Base-by-base conservation (phyloP, 139 green algal species). In the Tetradesmus obliquus region DNA sequence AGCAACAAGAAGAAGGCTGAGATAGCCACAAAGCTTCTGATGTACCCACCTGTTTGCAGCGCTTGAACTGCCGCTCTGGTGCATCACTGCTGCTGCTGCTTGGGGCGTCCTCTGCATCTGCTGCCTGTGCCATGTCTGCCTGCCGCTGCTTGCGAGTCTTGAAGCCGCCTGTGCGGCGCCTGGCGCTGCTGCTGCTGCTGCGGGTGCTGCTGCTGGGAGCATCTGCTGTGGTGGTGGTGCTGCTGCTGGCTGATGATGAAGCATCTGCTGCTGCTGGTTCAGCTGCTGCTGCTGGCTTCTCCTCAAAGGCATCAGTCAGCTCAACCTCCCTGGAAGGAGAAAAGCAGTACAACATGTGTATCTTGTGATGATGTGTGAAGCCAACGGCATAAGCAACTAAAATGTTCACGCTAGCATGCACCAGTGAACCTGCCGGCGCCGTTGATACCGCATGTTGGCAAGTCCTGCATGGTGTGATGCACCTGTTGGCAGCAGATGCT, bases 111-210 rank as follows among this genome's bases (percentile, higher is more conserved):
- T 24, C 66, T 76, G 84, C 55, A 10, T 87, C 79, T 79, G 76
- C 79, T 19, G 79, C 79, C 71, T 58, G 5, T 5, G 76, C 88
- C 79, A 91, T 79, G 3, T 87, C 88, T 60, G 76, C 76, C 55
- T 86, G 88, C 79, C 88, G 88, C 79, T 91, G 88, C 88, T 80
- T 32, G 7, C 88, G 79, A 19, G 88, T 55, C 82, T 91, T 91
- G 58, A 45, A 24, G 15, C 88, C 76, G 58, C 57, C 79, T 79
- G 79, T 32, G 19, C n/a, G 9, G 20, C 45, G 20, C 54, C 85
- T 82, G n/a, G 45, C 22, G 76, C 51, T 83, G 53, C 86, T 90
- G 71, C 86, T 69, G 83, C 82, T 72, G 82, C 57, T 88, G 45
- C 32, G 17, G 53, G 22, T 84, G 69, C 2, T 55, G 69, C n/a